Evolutionary conservation across 768 basidiomycete species (phyloP).

Genomic region (Xerocomellus amylosporus): DNA sequence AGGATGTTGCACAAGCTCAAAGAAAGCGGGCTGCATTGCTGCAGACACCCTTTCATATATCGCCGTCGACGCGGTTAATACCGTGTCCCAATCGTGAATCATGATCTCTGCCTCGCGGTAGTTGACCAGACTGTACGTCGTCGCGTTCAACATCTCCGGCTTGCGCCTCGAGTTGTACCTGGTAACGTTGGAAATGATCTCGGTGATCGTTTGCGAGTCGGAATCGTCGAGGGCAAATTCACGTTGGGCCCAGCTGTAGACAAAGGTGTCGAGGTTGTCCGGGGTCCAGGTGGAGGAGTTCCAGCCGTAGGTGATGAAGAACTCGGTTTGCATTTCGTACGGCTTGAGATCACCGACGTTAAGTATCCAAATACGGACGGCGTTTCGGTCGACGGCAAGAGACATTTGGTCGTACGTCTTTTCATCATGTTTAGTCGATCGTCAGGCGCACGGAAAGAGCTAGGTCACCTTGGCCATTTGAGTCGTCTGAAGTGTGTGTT

Average conservation of each 20-base stretch:
- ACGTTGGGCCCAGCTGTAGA: constrained; percentile 57
- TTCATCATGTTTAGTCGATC: neutral
- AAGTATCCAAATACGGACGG: neutral
- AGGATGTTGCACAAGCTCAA: neutral
- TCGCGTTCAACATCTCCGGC: constrained; percentile 61
- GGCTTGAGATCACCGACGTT: neutral
- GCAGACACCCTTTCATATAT: neutral
- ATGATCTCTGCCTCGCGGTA: constrained; percentile 33
- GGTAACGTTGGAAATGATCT: constrained; percentile 42
- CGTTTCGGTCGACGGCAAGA: neutral
- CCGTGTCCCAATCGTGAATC: neutral
- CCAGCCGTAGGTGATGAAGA: constrained; percentile 53
- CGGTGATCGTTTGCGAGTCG: constrained; percentile 38
- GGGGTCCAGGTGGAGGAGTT: constrained; percentile 48
- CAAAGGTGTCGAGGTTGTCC: constrained; percentile 49
- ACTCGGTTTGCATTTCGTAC: neutral
- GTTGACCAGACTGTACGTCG: constrained; percentile 60
- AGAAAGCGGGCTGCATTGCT: neutral
- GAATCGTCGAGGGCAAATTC: constrained; percentile 49
- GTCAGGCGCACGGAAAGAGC: neutral
- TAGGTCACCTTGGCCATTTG: neutral
- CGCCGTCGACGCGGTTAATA: neutral
- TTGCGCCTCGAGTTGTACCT: constrained; percentile 59
- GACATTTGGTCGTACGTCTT: neutral
- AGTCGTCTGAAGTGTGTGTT: neutral